A percentile compares a stretch with the other conserved stretches of the same genome.
phyloP scores from a whole-genome alignment of 345 rosid genomes.

The Populus simonii region DNA sequence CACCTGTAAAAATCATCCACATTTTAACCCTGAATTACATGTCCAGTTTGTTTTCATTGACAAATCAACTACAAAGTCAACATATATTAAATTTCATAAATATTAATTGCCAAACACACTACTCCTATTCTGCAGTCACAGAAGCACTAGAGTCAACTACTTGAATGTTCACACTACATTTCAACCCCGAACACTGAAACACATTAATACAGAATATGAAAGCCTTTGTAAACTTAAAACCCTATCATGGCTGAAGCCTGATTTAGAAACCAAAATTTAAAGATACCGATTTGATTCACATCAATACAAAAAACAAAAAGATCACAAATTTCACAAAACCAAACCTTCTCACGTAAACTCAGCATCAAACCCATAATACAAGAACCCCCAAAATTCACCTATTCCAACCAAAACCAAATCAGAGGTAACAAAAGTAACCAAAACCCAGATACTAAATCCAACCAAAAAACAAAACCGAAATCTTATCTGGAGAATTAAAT shows the following conservation, averaged over 20 bases:
- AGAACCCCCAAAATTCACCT: not conserved
- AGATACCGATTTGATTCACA: not conserved
- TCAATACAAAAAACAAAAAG: not conserved
- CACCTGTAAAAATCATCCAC: constrained; percentile 26
- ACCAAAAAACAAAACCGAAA: not conserved
- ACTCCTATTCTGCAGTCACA: not conserved
- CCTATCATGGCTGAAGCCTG: not conserved
- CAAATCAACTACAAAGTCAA: not conserved
- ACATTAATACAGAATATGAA: not conserved
- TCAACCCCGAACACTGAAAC: not conserved
- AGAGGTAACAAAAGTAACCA: constrained; percentile 5
- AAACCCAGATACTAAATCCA: constrained; percentile 6
- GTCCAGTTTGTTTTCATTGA: not conserved
- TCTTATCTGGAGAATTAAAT: not conserved
- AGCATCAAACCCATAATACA: not conserved
- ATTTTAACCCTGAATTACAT: not conserved
- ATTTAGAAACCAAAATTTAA: not conserved
- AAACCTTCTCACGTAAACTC: not conserved
- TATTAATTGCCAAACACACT: not conserved
- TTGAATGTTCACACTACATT: not conserved
- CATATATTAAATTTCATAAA: not conserved
- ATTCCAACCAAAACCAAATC: not conserved
- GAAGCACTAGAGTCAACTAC: not conserved
- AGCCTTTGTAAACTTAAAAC: not conserved
- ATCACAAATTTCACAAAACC: not conserved